Conservation (phyloP, 2,329 filamentous ascomycete genomes). For the Metarhizium humberi region DNA sequence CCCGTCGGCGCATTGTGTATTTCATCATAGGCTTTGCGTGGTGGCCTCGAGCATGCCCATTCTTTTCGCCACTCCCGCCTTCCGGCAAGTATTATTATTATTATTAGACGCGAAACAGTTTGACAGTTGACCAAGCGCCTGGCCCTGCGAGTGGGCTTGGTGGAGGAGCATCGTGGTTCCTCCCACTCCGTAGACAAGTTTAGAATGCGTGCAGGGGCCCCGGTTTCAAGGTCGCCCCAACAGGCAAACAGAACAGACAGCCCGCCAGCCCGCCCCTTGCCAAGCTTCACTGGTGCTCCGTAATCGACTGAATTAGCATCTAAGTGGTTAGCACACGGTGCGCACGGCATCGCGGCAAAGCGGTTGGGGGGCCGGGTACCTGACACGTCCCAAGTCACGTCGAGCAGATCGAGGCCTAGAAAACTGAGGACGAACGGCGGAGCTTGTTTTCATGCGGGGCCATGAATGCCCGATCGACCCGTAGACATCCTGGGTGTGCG, state of each 20-base stretch:
- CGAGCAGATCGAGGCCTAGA: background rate
- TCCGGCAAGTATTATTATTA: background rate
- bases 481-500: too few species aligned
- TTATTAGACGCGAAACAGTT: too few species aligned
- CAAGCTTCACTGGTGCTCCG: background rate
- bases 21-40: background rate
- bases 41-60: background rate
- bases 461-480: too few species aligned
- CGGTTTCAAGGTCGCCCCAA: background rate
- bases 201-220: background rate
- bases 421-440: background rate
- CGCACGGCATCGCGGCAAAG: slow-evolving; percentile 2
- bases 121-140: too few species aligned
- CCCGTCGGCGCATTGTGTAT: background rate
- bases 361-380: background rate
- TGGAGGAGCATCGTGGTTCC: too few species aligned
- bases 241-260: background rate
- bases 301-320: too few species aligned
- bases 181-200: background rate
- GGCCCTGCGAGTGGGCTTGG: too few species aligned
- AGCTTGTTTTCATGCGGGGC: background rate
- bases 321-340: background rate
- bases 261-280: too few species aligned
- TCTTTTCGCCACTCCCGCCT: background rate
- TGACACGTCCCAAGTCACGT: background rate